Percentiles rank a stretch among this genome's conserved stretches.
Evolutionary conservation across 768 basidiomycete species (phyloP).

Genomic region (Russula vinacea): DNA sequence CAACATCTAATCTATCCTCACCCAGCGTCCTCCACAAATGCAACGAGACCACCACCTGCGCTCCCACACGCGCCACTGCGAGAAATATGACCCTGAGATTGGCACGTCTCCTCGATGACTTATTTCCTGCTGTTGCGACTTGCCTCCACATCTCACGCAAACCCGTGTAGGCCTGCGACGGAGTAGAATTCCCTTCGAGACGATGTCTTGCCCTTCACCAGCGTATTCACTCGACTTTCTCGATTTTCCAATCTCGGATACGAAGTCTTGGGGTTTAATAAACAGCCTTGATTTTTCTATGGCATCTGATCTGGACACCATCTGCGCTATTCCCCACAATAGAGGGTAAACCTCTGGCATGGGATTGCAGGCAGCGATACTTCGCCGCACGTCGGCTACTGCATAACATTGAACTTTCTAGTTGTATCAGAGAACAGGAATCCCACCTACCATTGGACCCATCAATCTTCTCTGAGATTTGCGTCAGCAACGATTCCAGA

Average conservation of each 20-base stretch:
- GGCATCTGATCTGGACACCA: conserved; percentile 47
- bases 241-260: conserved; percentile 55
- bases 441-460: conserved; percentile 31
- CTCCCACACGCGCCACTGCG: conserved; percentile 61
- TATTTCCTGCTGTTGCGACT: conserved; percentile 43
- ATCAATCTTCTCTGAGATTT: conserved; percentile 37
- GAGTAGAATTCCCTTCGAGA: conserved; percentile 56
- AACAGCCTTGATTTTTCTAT: conserved; percentile 67
- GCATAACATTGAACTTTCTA: conserved; percentile 24
- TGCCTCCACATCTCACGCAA: conserved; percentile 65
- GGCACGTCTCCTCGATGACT: conserved; percentile 31
- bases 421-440: background rate
- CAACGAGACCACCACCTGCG: conserved; percentile 57
- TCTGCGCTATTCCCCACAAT: conserved; percentile 45
- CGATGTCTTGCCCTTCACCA: conserved; percentile 51
- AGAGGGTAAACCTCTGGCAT: conserved; percentile 44
- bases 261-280: conserved; percentile 67
- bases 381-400: conserved; percentile 52
- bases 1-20: background rate
- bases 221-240: conserved; percentile 38
- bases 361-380: conserved; percentile 61
- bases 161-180: conserved; percentile 40
- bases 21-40: conserved; percentile 71
- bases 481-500: conserved; percentile 48
- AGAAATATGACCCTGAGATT: conserved; percentile 34